Evolutionary conservation across 768 basidiomycete species (phyloP).

Genomic region (Panellus pusillus): DNA sequence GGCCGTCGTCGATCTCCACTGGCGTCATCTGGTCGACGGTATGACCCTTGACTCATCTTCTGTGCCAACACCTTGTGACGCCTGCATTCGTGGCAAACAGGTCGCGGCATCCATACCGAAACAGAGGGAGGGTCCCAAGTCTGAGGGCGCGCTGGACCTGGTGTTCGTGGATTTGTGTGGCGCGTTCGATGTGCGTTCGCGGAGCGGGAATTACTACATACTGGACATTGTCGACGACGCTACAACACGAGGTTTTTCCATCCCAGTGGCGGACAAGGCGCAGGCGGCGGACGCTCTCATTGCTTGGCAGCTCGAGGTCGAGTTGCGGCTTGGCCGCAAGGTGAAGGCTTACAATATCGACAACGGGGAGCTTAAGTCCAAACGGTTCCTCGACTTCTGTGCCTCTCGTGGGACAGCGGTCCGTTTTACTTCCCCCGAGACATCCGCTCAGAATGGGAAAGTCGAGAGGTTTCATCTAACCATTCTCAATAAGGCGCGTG

Average conservation of each 20-base stretch:
- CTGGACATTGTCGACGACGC: slow-evolving; percentile 39
- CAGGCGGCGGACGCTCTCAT: slow-evolving; percentile 25
- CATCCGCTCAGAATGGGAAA: slow-evolving; percentile 37
- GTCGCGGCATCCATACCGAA: neutral
- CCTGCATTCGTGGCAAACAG: neutral
- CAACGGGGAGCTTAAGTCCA: slow-evolving; percentile 24
- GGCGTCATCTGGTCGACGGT: neutral
- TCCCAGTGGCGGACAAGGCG: slow-evolving; percentile 32
- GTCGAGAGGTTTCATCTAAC: slow-evolving; percentile 39
- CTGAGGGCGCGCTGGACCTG: slow-evolving; percentile 26
- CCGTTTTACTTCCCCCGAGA: slow-evolving; percentile 31
- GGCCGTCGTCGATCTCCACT: neutral
- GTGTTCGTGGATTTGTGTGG: slow-evolving; percentile 34
- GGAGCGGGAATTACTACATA: slow-evolving; percentile 27
- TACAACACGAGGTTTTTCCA: slow-evolving; percentile 30
- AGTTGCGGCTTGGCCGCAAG: slow-evolving; percentile 21
- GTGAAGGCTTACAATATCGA: slow-evolving; percentile 21
- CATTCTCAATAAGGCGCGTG: slow-evolving; percentile 28
- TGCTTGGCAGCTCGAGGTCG: slow-evolving; percentile 29
- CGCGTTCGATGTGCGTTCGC: slow-evolving; percentile 24
- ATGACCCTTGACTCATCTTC: neutral
- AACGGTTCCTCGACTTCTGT: slow-evolving; percentile 16
- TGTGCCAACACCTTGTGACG: neutral
- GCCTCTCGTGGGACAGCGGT: slow-evolving; percentile 12
- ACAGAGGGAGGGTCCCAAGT: slow-evolving; percentile 24